phyloP scores from a whole-genome alignment of 768 basidiomycete genomes.

The Trametes villosa region DNA sequence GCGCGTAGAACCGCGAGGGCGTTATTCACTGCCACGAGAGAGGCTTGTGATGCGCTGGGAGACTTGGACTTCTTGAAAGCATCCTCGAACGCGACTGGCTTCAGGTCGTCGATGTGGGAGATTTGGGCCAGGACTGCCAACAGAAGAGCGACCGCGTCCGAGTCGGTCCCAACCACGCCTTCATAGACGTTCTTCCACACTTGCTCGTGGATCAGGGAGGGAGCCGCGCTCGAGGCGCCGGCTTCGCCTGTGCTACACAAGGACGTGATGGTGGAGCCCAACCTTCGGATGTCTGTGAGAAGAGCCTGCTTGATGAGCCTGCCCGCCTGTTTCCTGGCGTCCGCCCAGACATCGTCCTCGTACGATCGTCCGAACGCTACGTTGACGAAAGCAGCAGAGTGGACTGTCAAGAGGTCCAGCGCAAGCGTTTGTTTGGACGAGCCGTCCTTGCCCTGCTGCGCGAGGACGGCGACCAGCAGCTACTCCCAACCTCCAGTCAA shows the following conservation, averaged over 20 bases:
- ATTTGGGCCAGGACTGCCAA: conserved; percentile 60
- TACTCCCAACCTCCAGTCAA: conserved; percentile 11
- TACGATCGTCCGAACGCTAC: conserved; percentile 50
- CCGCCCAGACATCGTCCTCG: conserved; percentile 45
- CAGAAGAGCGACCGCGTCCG: conserved; percentile 59
- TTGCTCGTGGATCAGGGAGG: conserved; percentile 50
- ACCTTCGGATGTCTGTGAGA: conserved; percentile 38
- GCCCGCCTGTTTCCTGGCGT: conserved; percentile 46
- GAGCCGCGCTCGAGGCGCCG: conserved; percentile 35
- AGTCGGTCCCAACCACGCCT: conserved; percentile 59
- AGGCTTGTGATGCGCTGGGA: conserved; percentile 27
- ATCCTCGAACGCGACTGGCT: conserved; percentile 51
- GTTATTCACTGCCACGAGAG: conserved; percentile 63
- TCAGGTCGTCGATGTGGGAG: conserved; percentile 70
- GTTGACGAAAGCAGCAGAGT: conserved; percentile 50
- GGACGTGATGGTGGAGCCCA: conserved; percentile 37
- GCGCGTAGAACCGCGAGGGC: conserved; percentile 60
- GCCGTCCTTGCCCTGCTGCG: conserved; percentile 37
- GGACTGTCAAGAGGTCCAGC: conserved; percentile 51
- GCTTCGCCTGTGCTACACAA: conserved; percentile 38
- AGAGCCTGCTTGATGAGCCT: conserved; percentile 44
- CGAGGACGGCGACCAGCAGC: conserved; percentile 40
- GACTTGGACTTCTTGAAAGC: conserved; percentile 37
- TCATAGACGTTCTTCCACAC: conserved; percentile 76
- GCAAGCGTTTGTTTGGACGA: conserved; percentile 36